A percentile compares a stretch with the other conserved stretches of the same genome.
Conservation (phyloP, 805 yeast species). For the Candida maesae region DNA sequence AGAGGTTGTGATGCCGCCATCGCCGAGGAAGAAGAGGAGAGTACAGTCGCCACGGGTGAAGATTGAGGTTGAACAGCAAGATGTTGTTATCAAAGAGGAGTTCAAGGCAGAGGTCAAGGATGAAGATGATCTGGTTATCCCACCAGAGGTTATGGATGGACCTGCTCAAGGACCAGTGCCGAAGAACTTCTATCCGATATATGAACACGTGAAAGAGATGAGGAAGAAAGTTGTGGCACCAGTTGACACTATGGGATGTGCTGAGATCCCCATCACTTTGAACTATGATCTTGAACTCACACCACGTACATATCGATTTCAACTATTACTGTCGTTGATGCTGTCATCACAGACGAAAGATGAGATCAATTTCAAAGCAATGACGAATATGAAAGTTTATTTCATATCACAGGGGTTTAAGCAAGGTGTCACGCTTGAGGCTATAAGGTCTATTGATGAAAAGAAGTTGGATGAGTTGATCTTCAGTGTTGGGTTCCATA, state of each 20-base stretch:
- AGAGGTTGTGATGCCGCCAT: constrained; percentile 3
- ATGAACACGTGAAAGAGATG: constrained; percentile 62
- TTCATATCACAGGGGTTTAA: constrained; percentile 39
- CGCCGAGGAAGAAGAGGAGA: constrained; percentile 8
- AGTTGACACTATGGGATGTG: constrained; percentile 88
- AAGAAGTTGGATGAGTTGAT: constrained; percentile 59
- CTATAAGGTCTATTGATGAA: constrained; percentile 47
- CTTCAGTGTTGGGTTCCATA: constrained; percentile 83
- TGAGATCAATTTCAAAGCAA: constrained; percentile 74
- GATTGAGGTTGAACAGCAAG: constrained; percentile 1
- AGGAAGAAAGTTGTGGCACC: constrained; percentile 68
- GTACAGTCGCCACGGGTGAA: background rate
- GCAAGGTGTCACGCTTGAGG: constrained; percentile 57
- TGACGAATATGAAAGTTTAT: constrained; percentile 52
- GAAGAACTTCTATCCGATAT: constrained; percentile 50
- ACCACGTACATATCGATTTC: constrained; percentile 53
- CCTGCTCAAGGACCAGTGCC: constrained; percentile 27
- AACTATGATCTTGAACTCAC: constrained; percentile 27
- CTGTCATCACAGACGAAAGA: constrained; percentile 91
- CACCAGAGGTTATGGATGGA: background rate
- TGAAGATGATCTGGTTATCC: constrained; percentile 1
- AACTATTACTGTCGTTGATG: constrained; percentile 75
- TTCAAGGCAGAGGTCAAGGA: constrained; percentile 2
- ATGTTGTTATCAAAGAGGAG: background rate
- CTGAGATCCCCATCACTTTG: constrained; percentile 44